phyloP scores from a whole-genome alignment of 23 red algal genomes.

The Gracilaria caudata region DNA sequence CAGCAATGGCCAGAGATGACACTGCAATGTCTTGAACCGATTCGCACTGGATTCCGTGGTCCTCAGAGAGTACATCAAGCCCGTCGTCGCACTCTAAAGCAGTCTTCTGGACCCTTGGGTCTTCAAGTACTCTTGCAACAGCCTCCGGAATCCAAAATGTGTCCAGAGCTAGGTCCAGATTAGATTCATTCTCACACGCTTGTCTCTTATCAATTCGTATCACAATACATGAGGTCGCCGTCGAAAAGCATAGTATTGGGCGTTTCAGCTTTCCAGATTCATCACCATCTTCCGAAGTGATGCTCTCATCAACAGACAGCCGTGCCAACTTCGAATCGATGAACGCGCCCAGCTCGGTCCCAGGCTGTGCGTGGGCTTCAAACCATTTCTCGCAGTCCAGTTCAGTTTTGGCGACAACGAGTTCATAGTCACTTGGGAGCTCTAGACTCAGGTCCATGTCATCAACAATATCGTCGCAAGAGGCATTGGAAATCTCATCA shows the following conservation, averaged over 20 bases:
- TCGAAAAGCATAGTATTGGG: constrained; percentile 18
- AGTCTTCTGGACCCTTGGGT: constrained; percentile 1
- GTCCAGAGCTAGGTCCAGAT: background rate
- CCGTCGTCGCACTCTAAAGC: background rate
- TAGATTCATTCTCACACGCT: background rate
- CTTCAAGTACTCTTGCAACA: constrained; percentile 7
- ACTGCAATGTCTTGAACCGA: constrained; percentile 9
- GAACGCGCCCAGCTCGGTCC: background rate
- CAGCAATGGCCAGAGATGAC: constrained; percentile 4
- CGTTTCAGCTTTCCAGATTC: background rate
- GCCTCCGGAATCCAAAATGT: constrained; percentile 15
- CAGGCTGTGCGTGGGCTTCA: constrained; percentile 1
- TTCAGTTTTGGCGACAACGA: constrained; percentile 14
- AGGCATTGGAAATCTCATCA: background rate
- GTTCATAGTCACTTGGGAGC: constrained; percentile 24
- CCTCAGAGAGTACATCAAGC: background rate
- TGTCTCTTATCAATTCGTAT: constrained; percentile 2
- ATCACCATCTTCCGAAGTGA: background rate
- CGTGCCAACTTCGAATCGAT: constrained; percentile 19
- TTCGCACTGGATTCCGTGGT: constrained; percentile 13
- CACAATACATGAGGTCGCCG: constrained; percentile 4
- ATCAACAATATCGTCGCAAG: constrained; percentile 21
- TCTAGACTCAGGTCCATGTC: background rate
- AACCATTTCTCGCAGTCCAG: constrained; percentile 2
- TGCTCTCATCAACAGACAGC: background rate